Base-by-base conservation (phyloP, 2,329 filamentous ascomycete species). In the Sphaerulina musiva region DNA sequence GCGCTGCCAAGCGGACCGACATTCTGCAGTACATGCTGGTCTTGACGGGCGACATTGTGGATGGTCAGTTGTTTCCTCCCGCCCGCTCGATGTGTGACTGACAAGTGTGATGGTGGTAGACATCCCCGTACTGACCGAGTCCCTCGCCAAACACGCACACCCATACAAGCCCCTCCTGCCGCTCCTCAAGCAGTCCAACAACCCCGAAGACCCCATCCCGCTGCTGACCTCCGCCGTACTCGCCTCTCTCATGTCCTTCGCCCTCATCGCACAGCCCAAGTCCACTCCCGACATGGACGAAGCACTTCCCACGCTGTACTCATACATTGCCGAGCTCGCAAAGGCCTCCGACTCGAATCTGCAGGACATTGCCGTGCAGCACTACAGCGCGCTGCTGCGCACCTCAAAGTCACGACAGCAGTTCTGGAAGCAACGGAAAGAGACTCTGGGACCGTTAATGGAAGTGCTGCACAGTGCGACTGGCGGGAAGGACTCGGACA, bases 1-100 rank as follows among this genome's bases (percentile, higher is more conserved):
- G 85, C 57, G 89, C 91, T 43, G 82, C 85, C 34, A 91, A 90
- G 77, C 84, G 91, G 64, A 81, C 84, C 68, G 91, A 96, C 74
- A 89, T 98, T 63, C 81, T 96, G 60, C 92, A 96, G 75, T 96
- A 97, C 72, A 87, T 96, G 69, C 79, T 98, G 56, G 92, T 97
- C 46, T 76, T 98, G 67, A 80, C 93, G 57, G 85, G 83, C 58
- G 93, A 98, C 70, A 75, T 98, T 60, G 83, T 97, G 57, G 87
- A 92, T 69, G 83, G 91, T 95, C 78, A 14, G 61, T 29, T 5
- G 14, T 29, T 23, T 6, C 14, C 9, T 11, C 26, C 4, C 26
- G 26, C 26, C n/a, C 29, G 8, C 8, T 5, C 20, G 17, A 10
- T 4, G 36, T n/a, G 26, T 26, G 11, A 32, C n/a, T 26, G 45